A percentile compares a stretch with the other conserved stretches of the same genome.
Evolutionary conservation across 164 flowering plant species (phyloP).

Genomic region (Echeveria elegans): DNA sequence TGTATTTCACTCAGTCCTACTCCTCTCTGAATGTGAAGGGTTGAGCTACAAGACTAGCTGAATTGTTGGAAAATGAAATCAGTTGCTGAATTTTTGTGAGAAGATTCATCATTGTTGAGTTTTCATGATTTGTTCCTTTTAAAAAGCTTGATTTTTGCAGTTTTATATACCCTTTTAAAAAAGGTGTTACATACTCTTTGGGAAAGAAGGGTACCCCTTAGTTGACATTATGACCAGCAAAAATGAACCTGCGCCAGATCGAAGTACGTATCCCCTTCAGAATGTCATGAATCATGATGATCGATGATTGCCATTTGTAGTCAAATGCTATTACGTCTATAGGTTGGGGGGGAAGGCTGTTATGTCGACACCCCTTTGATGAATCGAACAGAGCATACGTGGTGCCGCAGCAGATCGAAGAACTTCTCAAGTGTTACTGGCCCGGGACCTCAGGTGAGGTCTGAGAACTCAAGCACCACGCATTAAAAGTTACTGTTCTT

Average conservation of each 20-base stretch:
- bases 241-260: conserved; percentile 91
- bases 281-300: too few species aligned
- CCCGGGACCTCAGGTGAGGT: conserved; percentile 83
- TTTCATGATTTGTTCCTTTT: background rate
- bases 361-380: conserved; percentile 91
- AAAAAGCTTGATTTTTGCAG: conserved; percentile 25
- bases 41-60: background rate
- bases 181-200: conserved; percentile 71
- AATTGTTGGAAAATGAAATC: background rate
- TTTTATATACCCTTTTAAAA: conserved; percentile 98
- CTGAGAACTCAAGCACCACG: conserved; percentile 16
- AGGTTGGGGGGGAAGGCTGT: conserved; percentile 72
- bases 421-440: conserved; percentile 93
- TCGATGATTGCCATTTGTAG: too few species aligned
- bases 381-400: conserved; percentile 98
- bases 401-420: conserved; percentile 91
- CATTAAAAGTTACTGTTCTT: background rate
- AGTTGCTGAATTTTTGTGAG: background rate
- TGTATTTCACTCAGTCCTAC: too few species aligned
- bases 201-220: conserved; percentile 90
- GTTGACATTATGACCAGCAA: conserved; percentile 95
- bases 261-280: too few species aligned
- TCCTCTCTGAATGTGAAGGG: too few species aligned
- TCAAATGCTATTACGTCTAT: conserved; percentile 21
- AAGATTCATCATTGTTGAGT: background rate